These are phyloP conservation scores for Durio zibethinus DNA, from an alignment of 345 rosid species.

Conservation along the genomic window DNA sequence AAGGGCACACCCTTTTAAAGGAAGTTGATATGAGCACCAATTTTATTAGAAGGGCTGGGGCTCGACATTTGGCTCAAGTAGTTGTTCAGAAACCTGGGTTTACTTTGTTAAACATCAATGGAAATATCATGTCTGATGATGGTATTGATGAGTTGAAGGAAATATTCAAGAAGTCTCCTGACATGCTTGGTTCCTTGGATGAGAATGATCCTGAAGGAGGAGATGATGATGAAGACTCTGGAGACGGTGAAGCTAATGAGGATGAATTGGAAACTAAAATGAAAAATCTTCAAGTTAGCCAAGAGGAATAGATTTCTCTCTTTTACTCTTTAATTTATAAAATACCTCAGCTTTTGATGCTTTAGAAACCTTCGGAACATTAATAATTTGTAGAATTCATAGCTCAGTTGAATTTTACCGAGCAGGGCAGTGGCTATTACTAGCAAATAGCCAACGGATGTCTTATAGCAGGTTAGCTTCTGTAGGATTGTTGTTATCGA, in stretches of 20 bases:
- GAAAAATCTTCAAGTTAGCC: slow-evolving; percentile 61
- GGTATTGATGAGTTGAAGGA: slow-evolving; percentile 78
- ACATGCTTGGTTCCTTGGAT: slow-evolving; percentile 61
- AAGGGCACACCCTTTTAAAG: slow-evolving; percentile 43
- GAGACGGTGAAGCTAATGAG: slow-evolving; percentile 37
- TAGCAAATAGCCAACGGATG: neutral
- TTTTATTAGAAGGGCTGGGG: slow-evolving; percentile 65
- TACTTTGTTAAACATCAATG: slow-evolving; percentile 61
- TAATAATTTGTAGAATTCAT: slow-evolving; percentile 25
- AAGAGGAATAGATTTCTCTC: slow-evolving; percentile 35
- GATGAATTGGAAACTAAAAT: slow-evolving; percentile 66
- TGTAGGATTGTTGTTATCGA: neutral
- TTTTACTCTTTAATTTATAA: neutral
- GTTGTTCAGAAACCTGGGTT: slow-evolving; percentile 61
- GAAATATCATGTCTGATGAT: slow-evolving; percentile 74
- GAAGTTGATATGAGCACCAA: slow-evolving; percentile 68
- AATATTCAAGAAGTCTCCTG: slow-evolving; percentile 62
- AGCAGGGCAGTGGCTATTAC: slow-evolving; percentile 2
- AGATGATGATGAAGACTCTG: slow-evolving; percentile 48
- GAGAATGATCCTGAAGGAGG: slow-evolving; percentile 88
- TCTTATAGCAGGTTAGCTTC: slow-evolving; percentile 1
- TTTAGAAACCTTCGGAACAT: slow-evolving; percentile 3
- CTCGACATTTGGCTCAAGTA: slow-evolving; percentile 54
- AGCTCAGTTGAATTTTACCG: slow-evolving; percentile 18
- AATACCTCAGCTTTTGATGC: slow-evolving; percentile 9